Evolutionary conservation across 768 basidiomycete species (phyloP).

Genomic region (Amanita jacksonii): DNA sequence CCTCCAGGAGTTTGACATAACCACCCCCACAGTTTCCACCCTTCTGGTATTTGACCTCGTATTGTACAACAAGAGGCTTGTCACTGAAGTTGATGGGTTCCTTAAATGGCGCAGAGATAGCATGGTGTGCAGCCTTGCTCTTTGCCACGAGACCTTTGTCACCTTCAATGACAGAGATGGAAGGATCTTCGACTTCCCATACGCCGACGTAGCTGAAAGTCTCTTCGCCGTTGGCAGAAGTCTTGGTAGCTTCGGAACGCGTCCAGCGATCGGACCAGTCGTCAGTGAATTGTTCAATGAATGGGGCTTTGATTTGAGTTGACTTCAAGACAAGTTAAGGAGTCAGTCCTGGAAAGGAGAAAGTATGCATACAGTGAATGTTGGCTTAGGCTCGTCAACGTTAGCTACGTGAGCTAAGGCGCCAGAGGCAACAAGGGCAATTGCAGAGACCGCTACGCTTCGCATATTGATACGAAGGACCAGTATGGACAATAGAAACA

Average conservation of each 20-base stretch:
- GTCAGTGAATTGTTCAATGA: slow-evolving; percentile 93
- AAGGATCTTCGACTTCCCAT: slow-evolving; percentile 91
- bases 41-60: slow-evolving; percentile 99
- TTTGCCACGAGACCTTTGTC: slow-evolving; percentile 93
- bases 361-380: slow-evolving; percentile 49
- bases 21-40: slow-evolving; percentile 99
- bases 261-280: slow-evolving; percentile 93
- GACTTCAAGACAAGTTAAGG: slow-evolving; percentile 34
- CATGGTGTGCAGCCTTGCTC: slow-evolving; percentile 96
- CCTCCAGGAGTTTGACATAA: slow-evolving; percentile 91
- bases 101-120: slow-evolving; percentile 89
- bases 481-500: slow-evolving; percentile 24
- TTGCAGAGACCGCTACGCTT: slow-evolving; percentile 76
- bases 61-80: slow-evolving; percentile 90
- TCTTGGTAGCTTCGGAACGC: slow-evolving; percentile 95
- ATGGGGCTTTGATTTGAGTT: slow-evolving; percentile 74
- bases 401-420: slow-evolving; percentile 53
- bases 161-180: slow-evolving; percentile 65
- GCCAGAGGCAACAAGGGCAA: slow-evolving; percentile 58
- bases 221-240: slow-evolving; percentile 92
- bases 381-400: slow-evolving; percentile 55
- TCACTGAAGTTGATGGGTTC: slow-evolving; percentile 69
- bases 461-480: slow-evolving; percentile 78
- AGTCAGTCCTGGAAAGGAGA: slow-evolving; percentile 8
- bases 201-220: slow-evolving; percentile 96